These are phyloP conservation scores for Catharanthus roseus DNA, from an alignment of 257 asterid species.

Conservation along the genomic window DNA sequence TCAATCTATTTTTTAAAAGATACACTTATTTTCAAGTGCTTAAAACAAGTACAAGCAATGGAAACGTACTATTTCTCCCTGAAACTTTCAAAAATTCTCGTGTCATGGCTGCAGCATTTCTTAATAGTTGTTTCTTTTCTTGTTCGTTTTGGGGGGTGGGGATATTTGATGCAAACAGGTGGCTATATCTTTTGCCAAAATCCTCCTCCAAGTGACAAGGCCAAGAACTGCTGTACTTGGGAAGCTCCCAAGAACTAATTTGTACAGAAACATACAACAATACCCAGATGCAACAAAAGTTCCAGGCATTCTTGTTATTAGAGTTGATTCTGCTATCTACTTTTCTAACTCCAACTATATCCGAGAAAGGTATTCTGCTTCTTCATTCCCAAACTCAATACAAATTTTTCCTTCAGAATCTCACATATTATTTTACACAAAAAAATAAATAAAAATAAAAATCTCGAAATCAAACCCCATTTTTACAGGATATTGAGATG, in stretches of 20 bases:
- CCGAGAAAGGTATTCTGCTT: conserved; percentile 56
- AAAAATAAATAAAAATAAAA: too few species aligned
- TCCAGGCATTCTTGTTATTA: conserved; percentile 50
- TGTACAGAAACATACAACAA: conserved; percentile 64
- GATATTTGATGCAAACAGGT: conserved; percentile 29
- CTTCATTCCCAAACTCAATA: too few species aligned
- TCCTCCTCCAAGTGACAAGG: conserved; percentile 75
- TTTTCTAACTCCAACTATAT: conserved; percentile 69
- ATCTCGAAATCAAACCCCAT: too few species aligned
- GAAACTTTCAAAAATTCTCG: too few species aligned
- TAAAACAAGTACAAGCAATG: too few species aligned
- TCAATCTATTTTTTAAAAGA: too few species aligned
- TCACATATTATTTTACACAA: too few species aligned
- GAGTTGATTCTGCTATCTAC: conserved; percentile 72
- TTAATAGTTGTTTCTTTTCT: too few species aligned
- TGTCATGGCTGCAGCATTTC: background rate
- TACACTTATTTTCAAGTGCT: too few species aligned
- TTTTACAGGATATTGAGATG: conserved; percentile 45
- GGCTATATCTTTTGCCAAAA: conserved; percentile 60
- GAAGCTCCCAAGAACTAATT: conserved; percentile 51
- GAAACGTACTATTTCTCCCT: too few species aligned
- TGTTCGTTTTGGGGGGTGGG: too few species aligned
- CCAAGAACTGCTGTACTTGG: conserved; percentile 65
- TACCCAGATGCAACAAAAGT: conserved; percentile 67
- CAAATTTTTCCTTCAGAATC: too few species aligned